Conservation (phyloP, 768 basidiomycete genomes). For the Lactarius tabidus region DNA sequence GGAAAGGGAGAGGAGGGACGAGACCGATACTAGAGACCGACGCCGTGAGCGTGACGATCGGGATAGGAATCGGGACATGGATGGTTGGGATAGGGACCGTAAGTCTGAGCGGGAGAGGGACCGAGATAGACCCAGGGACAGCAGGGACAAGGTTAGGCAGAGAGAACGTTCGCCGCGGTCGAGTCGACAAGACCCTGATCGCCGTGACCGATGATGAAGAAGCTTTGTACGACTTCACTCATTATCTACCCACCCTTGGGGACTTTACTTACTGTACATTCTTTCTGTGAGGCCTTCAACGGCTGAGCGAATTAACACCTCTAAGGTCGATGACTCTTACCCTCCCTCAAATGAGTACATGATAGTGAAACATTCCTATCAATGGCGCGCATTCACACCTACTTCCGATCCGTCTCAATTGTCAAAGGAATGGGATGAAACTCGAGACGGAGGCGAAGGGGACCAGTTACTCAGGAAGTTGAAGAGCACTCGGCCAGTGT, state of each 20-base stretch:
- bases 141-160: not conserved
- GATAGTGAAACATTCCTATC: slow-evolving; percentile 32
- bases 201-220: not conserved
- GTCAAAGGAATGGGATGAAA: slow-evolving; percentile 25
- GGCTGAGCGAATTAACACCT: not conserved
- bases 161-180: slow-evolving; percentile 16
- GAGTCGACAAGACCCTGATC: slow-evolving; percentile 11
- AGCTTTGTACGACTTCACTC: not conserved
- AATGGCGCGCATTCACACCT: slow-evolving; percentile 46
- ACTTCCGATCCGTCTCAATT: not conserved
- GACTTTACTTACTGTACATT: not conserved
- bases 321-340: slow-evolving; percentile 30
- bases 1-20: slow-evolving; percentile 5
- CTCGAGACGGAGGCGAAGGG: slow-evolving; percentile 36
- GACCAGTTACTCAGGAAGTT: slow-evolving; percentile 3
- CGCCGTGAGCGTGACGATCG: not conserved
- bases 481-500: slow-evolving; percentile 6
- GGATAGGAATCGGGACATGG: slow-evolving; percentile 1
- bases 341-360: slow-evolving; percentile 33
- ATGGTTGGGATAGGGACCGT: slow-evolving; percentile 3
- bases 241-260: not conserved
- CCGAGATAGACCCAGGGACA: slow-evolving; percentile 11
- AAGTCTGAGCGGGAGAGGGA: slow-evolving; percentile 28
- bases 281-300: not conserved
- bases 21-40: not conserved